A percentile compares a stretch with the other conserved stretches of the same genome.
Conservation (phyloP, 768 basidiomycete genomes). For the Rhizopogon vinicolor region DNA sequence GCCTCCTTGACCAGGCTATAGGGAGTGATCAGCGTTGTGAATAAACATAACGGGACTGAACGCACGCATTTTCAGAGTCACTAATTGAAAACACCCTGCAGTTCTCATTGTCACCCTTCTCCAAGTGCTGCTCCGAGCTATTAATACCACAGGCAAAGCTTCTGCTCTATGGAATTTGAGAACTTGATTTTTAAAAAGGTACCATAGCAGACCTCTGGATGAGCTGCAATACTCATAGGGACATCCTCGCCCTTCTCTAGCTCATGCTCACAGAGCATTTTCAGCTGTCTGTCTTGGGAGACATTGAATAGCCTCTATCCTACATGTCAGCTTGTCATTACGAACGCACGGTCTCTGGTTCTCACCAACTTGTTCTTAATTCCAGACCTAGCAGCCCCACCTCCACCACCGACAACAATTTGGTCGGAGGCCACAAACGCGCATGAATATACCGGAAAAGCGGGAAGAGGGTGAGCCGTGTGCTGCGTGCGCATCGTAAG, state of each 20-base stretch:
- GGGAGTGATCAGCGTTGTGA: neutral
- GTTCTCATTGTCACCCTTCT: constrained; percentile 75
- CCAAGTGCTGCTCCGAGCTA: constrained; percentile 57
- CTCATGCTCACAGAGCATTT: constrained; percentile 63
- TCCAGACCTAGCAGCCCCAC: constrained; percentile 80
- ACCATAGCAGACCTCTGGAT: constrained; percentile 45
- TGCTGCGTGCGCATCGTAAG: constrained; percentile 74
- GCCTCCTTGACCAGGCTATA: constrained; percentile 49
- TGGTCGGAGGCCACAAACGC: constrained; percentile 70
- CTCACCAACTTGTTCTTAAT: constrained; percentile 93
- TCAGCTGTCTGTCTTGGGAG: constrained; percentile 44
- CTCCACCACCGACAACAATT: constrained; percentile 86
- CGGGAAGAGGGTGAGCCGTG: constrained; percentile 65
- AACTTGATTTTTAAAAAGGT: neutral
- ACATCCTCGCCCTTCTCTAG: constrained; percentile 83
- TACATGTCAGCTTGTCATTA: constrained; percentile 2
- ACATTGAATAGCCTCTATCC: constrained; percentile 67
- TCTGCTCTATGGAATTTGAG: constrained; percentile 30
- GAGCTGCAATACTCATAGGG: constrained; percentile 90
- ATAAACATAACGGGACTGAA: neutral
- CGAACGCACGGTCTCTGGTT: neutral
- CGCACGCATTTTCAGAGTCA: constrained; percentile 2
- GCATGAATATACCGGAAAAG: constrained; percentile 88
- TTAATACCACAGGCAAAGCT: constrained; percentile 85
- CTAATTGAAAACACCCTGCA: constrained; percentile 64